Evolutionary conservation across 805 yeast species (phyloP), one percentile per base, ranked within the genome.

Genomic region (Metschnikowia lunata): DNA sequence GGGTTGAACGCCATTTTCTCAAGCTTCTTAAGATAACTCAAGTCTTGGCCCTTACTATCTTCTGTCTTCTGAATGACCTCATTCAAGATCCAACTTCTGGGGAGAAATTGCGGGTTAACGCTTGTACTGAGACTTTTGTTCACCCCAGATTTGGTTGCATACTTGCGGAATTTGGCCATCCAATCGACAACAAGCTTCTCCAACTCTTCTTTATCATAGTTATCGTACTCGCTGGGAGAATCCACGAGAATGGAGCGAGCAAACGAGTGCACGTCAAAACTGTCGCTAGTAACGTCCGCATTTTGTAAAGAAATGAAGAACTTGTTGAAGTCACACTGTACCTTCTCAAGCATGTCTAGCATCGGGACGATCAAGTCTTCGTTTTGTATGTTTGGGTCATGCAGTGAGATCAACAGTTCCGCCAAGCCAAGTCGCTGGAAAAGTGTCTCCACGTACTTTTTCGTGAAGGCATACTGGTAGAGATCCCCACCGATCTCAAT

Each of bases 21-120:
- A 10, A 89, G 68, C 53, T 85, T 85, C 28, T 78, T 58, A 48
- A 89, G 67, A 34, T 76, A 66, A 0, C 71, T 66, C 10, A 72
- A 57, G 57, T 80, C 82, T 29, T 59, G 59, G n/a, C 66, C 67
- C 30, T 76, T 71, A 27, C 74, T 67, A 1, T 80, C 85, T 31
- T 74, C 69, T 0, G 82, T 73, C 36, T 68, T 65, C 27, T 76
- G 73, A 37, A 87, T 82, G 0, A 88, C 96, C 48, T 89, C 90
- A 42, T 88, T 88, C 42, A 93, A 69, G 41, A 90, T 82, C 89
- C 95, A 88, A 50, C 82, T 85, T 47, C 91, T 74, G 15, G 96
- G 93, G 6, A 85, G 75, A 57, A 91, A 91, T 30, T 78, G 59
- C 3, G 98, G 99, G 57, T 91, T 93, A 39, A 65, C 68, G 3